Evolutionary conservation across 257 asterid genomes (phyloP).

Genomic region (Voacanga thouarsii): DNA sequence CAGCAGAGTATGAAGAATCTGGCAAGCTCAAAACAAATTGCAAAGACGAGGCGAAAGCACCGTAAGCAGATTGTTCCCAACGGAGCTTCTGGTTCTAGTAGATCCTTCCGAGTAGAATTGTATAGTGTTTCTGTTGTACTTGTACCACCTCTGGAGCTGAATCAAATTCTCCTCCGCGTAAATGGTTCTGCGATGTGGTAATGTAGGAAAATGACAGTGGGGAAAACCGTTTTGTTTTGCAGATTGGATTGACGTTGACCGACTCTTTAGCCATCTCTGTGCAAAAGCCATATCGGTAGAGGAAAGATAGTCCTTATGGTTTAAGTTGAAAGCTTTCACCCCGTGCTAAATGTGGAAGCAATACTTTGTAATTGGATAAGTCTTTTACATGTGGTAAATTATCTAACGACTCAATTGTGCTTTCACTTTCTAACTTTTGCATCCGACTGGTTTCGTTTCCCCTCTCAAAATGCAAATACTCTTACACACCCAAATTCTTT

Average conservation of each 20-base stretch:
- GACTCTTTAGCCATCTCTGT: background rate
- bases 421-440: background rate
- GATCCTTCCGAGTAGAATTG: background rate
- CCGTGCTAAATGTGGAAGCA: background rate
- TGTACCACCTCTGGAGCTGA: background rate
- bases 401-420: background rate
- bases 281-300: background rate
- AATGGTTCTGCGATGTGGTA: background rate
- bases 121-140: background rate
- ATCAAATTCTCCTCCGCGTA: background rate
- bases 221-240: background rate
- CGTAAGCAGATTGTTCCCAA: background rate
- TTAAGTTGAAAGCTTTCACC: background rate
- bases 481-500: background rate
- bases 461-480: background rate
- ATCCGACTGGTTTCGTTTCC: background rate
- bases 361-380: background rate
- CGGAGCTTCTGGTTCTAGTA: background rate
- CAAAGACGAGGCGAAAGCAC: constrained; percentile 16
- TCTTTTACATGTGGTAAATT: background rate
- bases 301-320: background rate
- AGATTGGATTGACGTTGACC: background rate
- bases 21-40: constrained; percentile 20
- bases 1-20: constrained; percentile 16
- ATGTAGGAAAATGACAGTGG: background rate